Base-by-base conservation (phyloP, 208 protist species). In the Endotrypanum monterogeii region DNA sequence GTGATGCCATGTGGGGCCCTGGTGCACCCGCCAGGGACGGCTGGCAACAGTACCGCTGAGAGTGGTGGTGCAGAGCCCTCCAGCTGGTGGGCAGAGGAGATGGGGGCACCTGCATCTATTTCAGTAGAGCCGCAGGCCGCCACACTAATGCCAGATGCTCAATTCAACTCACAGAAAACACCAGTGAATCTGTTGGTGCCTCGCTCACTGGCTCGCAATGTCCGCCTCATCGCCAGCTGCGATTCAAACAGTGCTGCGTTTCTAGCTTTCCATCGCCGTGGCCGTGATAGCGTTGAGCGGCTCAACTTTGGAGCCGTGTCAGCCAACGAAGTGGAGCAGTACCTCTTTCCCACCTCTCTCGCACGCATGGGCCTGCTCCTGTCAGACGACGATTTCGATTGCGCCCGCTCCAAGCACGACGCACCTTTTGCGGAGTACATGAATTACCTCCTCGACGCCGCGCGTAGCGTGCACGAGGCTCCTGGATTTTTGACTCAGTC, bases 261-360 rank as follows among this genome's bases (percentile, higher is more conserved):
- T 44, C 63, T 60, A n/a, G 51, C 77, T 18, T 67, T 88, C 9
- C 71, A 51, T 18, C 68, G 70, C 25, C 74, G 86, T 0, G 90
- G 88, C 35, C 80, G 85, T 18, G 90, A 95, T 73, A 93, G 87
- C 52, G 78, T 80, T 14, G 90, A 95, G 44, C 63, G 87, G 65
- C 80, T 95, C 18, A 73, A 71, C 50, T 62, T 92, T 41, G 80
- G 83, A 25, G 54, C 52, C 9, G 83, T 80, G 25, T 86, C 87
- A 23, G 82, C 82, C 12, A 93, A 95, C 76, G 85, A 92, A 54
- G 84, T 92, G 66, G 90, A 96, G 70, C 83, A 89, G 72, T 90
- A 90, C 67, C 80, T 94, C 3, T 72, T 79, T 41, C 80, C 79
- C 1, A 68, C 75, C 6, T 67, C 80, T 3, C 75, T 94, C 48